These are phyloP conservation scores for Linderniella brevidens DNA, from an alignment of 257 asterid species.

Conservation along the genomic window DNA sequence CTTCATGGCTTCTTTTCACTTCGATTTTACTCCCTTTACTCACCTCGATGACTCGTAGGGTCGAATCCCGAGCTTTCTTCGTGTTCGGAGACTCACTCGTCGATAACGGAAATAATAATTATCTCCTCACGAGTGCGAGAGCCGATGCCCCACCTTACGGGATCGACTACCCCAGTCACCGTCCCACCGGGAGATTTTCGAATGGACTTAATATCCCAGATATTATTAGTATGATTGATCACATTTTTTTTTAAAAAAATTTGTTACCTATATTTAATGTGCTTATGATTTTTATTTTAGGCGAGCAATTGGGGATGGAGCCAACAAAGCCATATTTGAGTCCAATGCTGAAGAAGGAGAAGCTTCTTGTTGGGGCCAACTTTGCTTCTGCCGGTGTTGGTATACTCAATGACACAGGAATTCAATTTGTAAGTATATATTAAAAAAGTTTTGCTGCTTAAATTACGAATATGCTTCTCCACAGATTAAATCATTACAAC, in stretches of 20 bases:
- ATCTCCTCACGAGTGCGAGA: not conserved
- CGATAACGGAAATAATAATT: conserved; percentile 1
- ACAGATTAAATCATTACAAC: not conserved
- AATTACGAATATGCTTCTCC: no score
- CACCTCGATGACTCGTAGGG: not conserved
- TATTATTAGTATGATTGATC: not conserved
- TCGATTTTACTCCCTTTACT: not conserved
- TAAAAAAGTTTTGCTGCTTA: not conserved
- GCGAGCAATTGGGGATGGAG: conserved; percentile 2
- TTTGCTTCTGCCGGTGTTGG: conserved; percentile 2
- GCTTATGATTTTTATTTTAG: not conserved
- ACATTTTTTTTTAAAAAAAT: not conserved
- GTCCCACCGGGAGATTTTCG: not conserved
- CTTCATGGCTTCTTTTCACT: not conserved
- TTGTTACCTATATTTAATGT: not conserved
- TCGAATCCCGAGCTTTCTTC: not conserved
- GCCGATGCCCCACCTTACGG: conserved; percentile 3
- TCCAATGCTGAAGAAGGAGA: not conserved
- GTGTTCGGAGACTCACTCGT: conserved; percentile 1
- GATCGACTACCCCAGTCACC: conserved; percentile 1
- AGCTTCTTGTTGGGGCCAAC: conserved; percentile 2
- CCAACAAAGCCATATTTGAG: conserved; percentile 4
- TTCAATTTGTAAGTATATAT: conserved; percentile 1
- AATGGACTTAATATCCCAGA: conserved; percentile 2
- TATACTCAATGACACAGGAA: conserved; percentile 1